A percentile compares a stretch with the other conserved stretches of the same genome.
Conservation (phyloP, 768 basidiomycete species). For the Boletus edulis region DNA sequence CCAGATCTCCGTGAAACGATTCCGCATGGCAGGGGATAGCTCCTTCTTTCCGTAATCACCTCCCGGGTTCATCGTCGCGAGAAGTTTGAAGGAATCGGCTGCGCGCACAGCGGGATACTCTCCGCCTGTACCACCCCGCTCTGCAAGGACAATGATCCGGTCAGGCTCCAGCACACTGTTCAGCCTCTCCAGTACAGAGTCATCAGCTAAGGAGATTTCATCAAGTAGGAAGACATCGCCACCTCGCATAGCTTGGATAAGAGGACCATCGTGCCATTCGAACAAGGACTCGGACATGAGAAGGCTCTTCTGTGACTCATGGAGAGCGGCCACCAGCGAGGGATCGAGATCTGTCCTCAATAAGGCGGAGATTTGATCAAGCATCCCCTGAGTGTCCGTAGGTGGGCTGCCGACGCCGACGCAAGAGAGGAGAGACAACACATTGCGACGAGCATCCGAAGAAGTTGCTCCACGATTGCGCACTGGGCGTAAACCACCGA, state of each 20-base stretch:
- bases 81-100: conserved; percentile 70
- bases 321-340: conserved; percentile 33
- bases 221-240: conserved; percentile 91
- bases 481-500: conserved; percentile 88
- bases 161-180: conserved; percentile 96
- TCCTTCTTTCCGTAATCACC: conserved; percentile 99
- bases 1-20: conserved; percentile 99
- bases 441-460: conserved; percentile 48
- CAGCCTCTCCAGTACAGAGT: conserved; percentile 94
- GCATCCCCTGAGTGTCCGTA: conserved; percentile 26
- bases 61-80: conserved; percentile 99
- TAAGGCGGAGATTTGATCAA: conserved; percentile 20
- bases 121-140: conserved; percentile 77
- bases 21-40: conserved; percentile 91
- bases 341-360: conserved; percentile 31
- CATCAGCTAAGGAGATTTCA: conserved; percentile 96
- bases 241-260: conserved; percentile 83
- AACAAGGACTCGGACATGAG: conserved; percentile 72
- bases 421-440: conserved; percentile 37
- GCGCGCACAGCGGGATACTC: conserved; percentile 70
- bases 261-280: conserved; percentile 97
- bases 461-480: conserved; percentile 66
- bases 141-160: conserved; percentile 86
- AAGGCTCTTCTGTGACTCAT: conserved; percentile 44
- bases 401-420: conserved; percentile 35